Percentiles rank a stretch among this genome's conserved stretches.
Conservation (phyloP, 2,329 filamentous ascomycete species). For the Pseudogymnoascus sp. region DNA sequence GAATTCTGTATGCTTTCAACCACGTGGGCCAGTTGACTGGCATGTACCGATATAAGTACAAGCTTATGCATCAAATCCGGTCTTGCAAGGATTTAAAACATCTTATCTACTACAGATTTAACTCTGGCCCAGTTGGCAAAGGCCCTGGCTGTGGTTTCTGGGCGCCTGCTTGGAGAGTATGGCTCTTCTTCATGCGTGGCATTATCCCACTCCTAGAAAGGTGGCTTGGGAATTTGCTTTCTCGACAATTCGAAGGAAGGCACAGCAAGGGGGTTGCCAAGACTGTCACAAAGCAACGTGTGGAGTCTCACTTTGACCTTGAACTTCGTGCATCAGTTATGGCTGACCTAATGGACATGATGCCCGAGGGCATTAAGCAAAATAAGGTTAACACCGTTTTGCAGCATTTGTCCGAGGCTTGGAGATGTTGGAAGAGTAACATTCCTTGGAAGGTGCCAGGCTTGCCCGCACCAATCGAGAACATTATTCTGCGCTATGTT, state of each 20-base stretch:
- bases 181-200: constrained; percentile 98
- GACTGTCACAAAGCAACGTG: constrained; percentile 97
- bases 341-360: constrained; percentile 99
- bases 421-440: constrained; percentile 99
- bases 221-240: constrained; percentile 94
- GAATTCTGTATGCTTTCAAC: constrained; percentile 99
- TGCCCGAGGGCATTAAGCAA: constrained; percentile 99
- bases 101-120: constrained; percentile 98
- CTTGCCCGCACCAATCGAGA: constrained; percentile 92
- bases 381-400: constrained; percentile 98
- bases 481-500: constrained; percentile 96
- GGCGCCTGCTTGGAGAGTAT: constrained; percentile 97
- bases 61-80: constrained; percentile 98
- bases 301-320: constrained; percentile 96
- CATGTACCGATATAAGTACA: constrained; percentile 99
- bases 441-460: constrained; percentile 99
- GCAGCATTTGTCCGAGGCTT: constrained; percentile 94
- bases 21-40: constrained; percentile 96
- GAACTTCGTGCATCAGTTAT: constrained; percentile 97
- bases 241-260: constrained; percentile 93
- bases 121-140: constrained; percentile 92
- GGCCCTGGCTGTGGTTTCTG: constrained; percentile 98
- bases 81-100: constrained; percentile 99
- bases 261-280: constrained; percentile 99
- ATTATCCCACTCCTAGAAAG: constrained; percentile 94